Evolutionary conservation across 768 basidiomycete genomes (phyloP), one percentile per base, ranked within the genome.

Genomic region (Leccinum fibrillosum): DNA sequence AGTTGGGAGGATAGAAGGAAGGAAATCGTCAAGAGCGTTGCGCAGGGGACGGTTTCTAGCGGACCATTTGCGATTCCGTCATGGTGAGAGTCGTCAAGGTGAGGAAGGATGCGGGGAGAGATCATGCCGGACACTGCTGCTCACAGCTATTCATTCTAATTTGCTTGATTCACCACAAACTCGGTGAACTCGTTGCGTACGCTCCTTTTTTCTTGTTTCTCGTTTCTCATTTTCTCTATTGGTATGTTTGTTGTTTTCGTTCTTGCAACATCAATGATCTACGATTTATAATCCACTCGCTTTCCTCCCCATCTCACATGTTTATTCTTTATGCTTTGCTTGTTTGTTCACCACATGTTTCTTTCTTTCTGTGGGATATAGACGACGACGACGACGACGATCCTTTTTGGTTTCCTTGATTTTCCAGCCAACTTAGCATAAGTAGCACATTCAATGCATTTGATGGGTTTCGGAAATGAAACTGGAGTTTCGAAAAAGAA

Each of bases 1-100:
- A 71, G 74, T 0, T 92, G 92, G 92, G 89, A 92, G 70, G 91
- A 94, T 39, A 88, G 87, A 74, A 74, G 88, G 34, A 78, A 72
- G 55, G 78, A 79, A 11, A 75, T 89, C 23, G 78, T 80, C 44
- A 76, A 76, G 59, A 83, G 80, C 37, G 75, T 89, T 44, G 83
- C 81, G 2, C 73, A 73, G 32, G 75, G 74, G 12, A 65, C 72
- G 6, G 42, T 55, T 3, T 59, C 65, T 11, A 54, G 52, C 19
- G 62, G 42, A 10, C 19, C 42, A 11, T 44, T 19, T 44, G 42
- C 42, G n/a, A 44, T 44, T 44, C 42, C 42, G 42, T 10, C 55
- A 11, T 60, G 62, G 54, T 51, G 53, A 26, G 54, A 35, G 51
- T 26, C 9, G 48, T 34, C 44, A 26, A 10, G 35, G 50, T 9